Evolutionary conservation across 176 grass and related monocot species (phyloP).

Genomic region (Raddia guianensis): DNA sequence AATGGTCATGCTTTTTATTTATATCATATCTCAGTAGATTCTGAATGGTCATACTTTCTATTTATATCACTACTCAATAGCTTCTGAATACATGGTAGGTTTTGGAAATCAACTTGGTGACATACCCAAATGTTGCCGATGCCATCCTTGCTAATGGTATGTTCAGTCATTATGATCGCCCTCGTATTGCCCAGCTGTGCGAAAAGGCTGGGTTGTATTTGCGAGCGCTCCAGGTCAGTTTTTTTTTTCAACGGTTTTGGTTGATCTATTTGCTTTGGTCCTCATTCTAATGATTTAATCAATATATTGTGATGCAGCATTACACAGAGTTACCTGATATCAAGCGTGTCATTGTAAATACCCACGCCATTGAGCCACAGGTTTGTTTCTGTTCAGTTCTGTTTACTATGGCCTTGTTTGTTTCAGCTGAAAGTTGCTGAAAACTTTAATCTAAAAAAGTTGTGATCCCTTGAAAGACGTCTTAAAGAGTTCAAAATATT

Average conservation of each 20-base stretch:
- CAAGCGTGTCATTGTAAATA: slow-evolving; percentile 94
- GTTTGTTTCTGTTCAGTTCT: slow-evolving; percentile 51
- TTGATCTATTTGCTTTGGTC: not conserved
- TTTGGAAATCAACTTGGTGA: slow-evolving; percentile 97
- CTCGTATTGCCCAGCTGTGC: slow-evolving; percentile 93
- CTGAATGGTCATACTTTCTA: no score
- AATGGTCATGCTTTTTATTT: not conserved
- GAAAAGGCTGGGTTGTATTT: slow-evolving; percentile 94
- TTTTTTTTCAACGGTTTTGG: slow-evolving; percentile 18
- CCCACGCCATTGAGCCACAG: slow-evolving; percentile 96
- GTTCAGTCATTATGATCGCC: slow-evolving; percentile 97
- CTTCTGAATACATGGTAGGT: slow-evolving; percentile 61
- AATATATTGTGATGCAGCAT: slow-evolving; percentile 61
- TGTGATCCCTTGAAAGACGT: no score
- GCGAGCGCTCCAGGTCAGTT: slow-evolving; percentile 79
- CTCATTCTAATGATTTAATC: slow-evolving; percentile 31
- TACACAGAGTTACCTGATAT: slow-evolving; percentile 94
- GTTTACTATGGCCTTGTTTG: not conserved
- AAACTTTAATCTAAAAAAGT: no score
- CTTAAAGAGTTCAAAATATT: no score
- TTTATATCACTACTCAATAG: not conserved
- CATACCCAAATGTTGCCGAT: slow-evolving; percentile 97
- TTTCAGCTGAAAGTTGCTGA: no score
- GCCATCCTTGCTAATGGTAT: slow-evolving; percentile 98
- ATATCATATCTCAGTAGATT: not conserved